phyloP scores from a whole-genome alignment of 2,329 filamentous ascomycete species.

The Microsporum canis region DNA sequence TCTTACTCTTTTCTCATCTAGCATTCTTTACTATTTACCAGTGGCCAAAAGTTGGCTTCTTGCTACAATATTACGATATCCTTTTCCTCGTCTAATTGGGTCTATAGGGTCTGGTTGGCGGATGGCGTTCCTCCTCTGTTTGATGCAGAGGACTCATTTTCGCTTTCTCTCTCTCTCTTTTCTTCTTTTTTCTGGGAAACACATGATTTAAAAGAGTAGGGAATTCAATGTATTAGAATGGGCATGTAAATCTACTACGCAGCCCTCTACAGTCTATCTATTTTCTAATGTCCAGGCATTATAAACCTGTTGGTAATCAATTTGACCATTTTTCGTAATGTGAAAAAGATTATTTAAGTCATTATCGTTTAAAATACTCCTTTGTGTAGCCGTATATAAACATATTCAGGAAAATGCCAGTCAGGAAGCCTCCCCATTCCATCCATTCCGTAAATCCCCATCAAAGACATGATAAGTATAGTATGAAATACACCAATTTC shows the following conservation, averaged over 20 bases:
- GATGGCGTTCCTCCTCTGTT: not conserved
- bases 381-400: too few relatives aligned
- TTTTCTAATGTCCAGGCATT: not conserved
- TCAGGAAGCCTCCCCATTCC: not conserved
- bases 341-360: not conserved
- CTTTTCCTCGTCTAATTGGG: not conserved
- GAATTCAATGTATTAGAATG: not conserved
- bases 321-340: too few relatives aligned
- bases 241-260: not conserved
- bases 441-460: not conserved
- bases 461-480: not conserved
- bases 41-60: not conserved
- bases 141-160: not conserved
- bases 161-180: not conserved
- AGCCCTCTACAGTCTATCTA: not conserved
- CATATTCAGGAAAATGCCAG: not conserved
- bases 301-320: too few relatives aligned
- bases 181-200: not conserved
- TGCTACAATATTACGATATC: not conserved
- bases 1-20: not conserved
- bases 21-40: not conserved
- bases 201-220: not conserved
- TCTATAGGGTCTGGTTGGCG: not conserved
- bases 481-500: not conserved
- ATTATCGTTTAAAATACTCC: not conserved